Percentiles rank a stretch among this genome's conserved stretches.
These are phyloP conservation scores for Dothistroma septosporum DNA, from an alignment of 2,329 filamentous ascomycete species.

Conservation along the genomic window DNA sequence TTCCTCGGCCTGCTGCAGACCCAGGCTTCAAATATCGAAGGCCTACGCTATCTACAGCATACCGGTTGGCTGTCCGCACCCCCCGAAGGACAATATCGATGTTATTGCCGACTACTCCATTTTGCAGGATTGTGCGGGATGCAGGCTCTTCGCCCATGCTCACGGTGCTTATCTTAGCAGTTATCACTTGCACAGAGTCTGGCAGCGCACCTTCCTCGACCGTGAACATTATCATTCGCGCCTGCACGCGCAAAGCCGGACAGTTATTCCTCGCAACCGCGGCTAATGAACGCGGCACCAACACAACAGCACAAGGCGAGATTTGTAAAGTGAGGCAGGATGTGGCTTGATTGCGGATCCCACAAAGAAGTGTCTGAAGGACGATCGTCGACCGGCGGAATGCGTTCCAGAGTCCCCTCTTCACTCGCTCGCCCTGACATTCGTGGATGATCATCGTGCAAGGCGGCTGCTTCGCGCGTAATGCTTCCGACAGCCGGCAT, in stretches of 20 bases:
- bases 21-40: no score
- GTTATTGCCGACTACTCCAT: no score
- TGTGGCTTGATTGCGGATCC: neutral
- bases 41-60: no score
- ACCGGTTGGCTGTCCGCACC: no score
- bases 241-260: neutral
- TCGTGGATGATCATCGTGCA: conserved; percentile 11
- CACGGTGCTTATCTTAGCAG: no score
- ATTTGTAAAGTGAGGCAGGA: neutral
- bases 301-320: neutral
- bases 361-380: neutral
- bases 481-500: conserved; percentile 13
- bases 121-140: no score
- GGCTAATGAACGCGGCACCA: neutral
- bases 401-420: neutral
- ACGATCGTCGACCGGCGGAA: neutral
- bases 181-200: neutral
- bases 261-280: neutral
- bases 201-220: no score
- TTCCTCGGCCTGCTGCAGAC: no score
- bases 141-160: no score
- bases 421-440: neutral
- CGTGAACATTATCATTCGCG: neutral
- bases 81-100: no score
- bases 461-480: conserved; percentile 8